Evolutionary conservation across 2,329 filamentous ascomycete genomes (phyloP).

Genomic region (Aspergillus sp.): DNA sequence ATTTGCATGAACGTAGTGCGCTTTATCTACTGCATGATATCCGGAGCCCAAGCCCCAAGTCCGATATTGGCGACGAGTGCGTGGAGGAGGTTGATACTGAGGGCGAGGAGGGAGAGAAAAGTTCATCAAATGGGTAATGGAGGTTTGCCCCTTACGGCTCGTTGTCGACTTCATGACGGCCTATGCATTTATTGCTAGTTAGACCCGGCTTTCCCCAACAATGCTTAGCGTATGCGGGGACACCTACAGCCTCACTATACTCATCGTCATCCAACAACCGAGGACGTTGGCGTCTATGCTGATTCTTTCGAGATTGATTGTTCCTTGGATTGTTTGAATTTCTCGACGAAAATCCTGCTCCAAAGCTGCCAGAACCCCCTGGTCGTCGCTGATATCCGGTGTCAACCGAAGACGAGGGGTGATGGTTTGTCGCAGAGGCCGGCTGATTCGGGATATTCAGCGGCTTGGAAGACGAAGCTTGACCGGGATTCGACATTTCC

Average conservation of each 20-base stretch:
- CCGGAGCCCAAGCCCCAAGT: conserved; percentile 56
- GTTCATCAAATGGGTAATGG: conserved; percentile 93
- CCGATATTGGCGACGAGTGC: conserved; percentile 61
- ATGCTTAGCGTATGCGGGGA: conserved; percentile 1
- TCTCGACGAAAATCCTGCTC: conserved; percentile 33
- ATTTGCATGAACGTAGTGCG: conserved; percentile 88
- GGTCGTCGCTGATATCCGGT: conserved; percentile 33
- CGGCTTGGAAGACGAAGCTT: conserved; percentile 33
- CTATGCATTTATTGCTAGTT: conserved; percentile 27
- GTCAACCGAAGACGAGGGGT: conserved; percentile 22
- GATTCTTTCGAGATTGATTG: conserved; percentile 67
- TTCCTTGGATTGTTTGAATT: conserved; percentile 50
- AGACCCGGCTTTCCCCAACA: conserved; percentile 8
- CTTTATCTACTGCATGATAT: conserved; percentile 85
- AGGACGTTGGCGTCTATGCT: conserved; percentile 76
- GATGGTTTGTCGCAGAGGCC: conserved; percentile 26
- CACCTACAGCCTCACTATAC: conserved; percentile 69
- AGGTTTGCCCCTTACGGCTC: conserved; percentile 83
- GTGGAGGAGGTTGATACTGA: conserved; percentile 50
- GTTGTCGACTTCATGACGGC: conserved; percentile 58
- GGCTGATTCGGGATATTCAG: conserved; percentile 30
- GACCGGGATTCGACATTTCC: conserved; percentile 37
- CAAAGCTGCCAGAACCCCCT: conserved; percentile 36
- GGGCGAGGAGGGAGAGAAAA: conserved; percentile 74
- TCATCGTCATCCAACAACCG: conserved; percentile 74